phyloP scores from a whole-genome alignment of 2,329 filamentous ascomycete species.

The Penicillium sp. region DNA sequence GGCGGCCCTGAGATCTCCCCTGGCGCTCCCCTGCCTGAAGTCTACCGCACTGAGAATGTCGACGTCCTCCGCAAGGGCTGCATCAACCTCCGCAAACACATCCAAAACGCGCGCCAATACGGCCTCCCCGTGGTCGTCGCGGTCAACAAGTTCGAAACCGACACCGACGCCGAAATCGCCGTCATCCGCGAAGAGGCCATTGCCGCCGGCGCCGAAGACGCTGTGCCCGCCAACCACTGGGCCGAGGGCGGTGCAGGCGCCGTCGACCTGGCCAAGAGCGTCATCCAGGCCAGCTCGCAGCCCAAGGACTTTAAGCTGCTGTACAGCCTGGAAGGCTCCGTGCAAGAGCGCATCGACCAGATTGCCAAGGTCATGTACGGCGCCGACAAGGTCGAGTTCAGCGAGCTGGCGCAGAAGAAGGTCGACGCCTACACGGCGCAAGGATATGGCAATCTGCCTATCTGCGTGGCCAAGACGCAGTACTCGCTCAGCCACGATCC shows the following conservation, averaged over 20 bases:
- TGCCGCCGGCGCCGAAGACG: constrained; percentile 87
- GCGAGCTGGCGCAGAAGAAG: constrained; percentile 91
- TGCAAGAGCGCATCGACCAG: constrained; percentile 84
- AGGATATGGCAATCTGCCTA: constrained; percentile 87
- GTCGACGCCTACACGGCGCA: constrained; percentile 91
- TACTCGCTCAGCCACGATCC: constrained; percentile 94
- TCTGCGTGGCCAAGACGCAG: constrained; percentile 97
- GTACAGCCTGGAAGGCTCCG: constrained; percentile 72
- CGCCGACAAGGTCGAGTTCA: constrained; percentile 83
- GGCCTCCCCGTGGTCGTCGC: constrained; percentile 93
- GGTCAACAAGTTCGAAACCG: constrained; percentile 93
- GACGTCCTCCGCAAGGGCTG: constrained; percentile 87
- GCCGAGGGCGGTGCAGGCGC: constrained; percentile 90
- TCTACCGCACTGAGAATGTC: constrained; percentile 91
- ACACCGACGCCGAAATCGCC: constrained; percentile 86
- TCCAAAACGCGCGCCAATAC: constrained; percentile 81
- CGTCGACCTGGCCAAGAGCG: constrained; percentile 79
- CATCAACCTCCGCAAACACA: constrained; percentile 93
- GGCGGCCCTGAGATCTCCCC: constrained; percentile 91
- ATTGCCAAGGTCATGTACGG: constrained; percentile 96
- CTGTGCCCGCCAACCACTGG: constrained; percentile 94
- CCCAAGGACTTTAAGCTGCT: constrained; percentile 84
- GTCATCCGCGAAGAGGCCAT: constrained; percentile 88
- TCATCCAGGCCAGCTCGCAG: constrained; percentile 77
- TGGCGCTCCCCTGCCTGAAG: constrained; percentile 76